A percentile compares a stretch with the other conserved stretches of the same genome.
These are phyloP conservation scores for Podaxis mareebaensis DNA, from an alignment of 768 basidiomycete species.

Conservation along the genomic window DNA sequence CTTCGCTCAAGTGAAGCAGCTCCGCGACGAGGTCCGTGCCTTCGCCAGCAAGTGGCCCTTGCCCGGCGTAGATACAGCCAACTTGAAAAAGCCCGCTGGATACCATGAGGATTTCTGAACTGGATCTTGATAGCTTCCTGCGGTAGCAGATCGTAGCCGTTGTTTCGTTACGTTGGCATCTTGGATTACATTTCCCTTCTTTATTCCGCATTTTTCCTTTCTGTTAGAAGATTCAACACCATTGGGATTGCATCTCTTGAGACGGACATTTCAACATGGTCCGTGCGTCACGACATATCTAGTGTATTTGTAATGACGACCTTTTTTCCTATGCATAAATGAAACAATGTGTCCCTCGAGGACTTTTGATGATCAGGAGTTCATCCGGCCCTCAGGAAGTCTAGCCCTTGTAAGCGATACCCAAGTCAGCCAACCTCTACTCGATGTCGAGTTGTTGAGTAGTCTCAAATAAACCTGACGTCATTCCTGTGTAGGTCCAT, in stretches of 20 bases:
- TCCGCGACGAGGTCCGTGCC: constrained; percentile 74
- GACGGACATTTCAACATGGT: constrained; percentile 16
- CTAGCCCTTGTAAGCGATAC: neutral
- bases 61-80: constrained; percentile 72
- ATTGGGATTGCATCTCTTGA: constrained; percentile 10
- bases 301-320: constrained; percentile 11
- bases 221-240: constrained; percentile 14
- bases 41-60: constrained; percentile 92
- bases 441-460: neutral
- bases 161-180: neutral
- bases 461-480: neutral
- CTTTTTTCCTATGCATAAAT: constrained; percentile 5
- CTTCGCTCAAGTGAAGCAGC: constrained; percentile 64
- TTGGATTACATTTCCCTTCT: neutral
- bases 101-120: constrained; percentile 49
- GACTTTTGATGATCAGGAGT: neutral
- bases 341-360: neutral
- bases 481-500: constrained; percentile 7
- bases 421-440: neutral
- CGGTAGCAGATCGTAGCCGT: neutral
- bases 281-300: constrained; percentile 6
- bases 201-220: neutral
- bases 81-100: constrained; percentile 59
- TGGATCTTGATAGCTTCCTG: neutral
- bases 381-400: neutral